Percentiles rank a stretch among this genome's conserved stretches.
These are phyloP conservation scores for Parmelia sp. DNA, from an alignment of 495 filamentous ascomycete genomes.

Conservation along the genomic window DNA sequence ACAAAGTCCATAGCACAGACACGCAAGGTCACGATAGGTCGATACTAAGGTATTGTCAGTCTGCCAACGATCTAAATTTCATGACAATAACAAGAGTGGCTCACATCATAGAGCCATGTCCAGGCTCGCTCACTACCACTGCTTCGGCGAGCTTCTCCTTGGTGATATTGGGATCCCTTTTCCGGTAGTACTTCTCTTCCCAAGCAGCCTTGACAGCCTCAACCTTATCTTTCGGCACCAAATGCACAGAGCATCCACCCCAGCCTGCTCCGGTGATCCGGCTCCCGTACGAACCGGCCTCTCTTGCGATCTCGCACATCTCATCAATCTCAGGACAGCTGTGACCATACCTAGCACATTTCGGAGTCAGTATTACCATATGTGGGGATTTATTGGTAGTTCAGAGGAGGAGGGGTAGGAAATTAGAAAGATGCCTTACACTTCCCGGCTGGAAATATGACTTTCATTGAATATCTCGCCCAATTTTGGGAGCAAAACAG, in stretches of 20 bases:
- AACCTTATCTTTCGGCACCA: slow-evolving; percentile 80
- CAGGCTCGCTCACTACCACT: slow-evolving; percentile 85
- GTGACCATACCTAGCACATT: too few relatives aligned
- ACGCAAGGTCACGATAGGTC: slow-evolving; percentile 10
- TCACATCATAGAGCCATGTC: slow-evolving; percentile 47
- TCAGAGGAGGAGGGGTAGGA: too few relatives aligned
- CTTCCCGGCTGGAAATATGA: slow-evolving; percentile 73
- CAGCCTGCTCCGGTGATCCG: slow-evolving; percentile 91
- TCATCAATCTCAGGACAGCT: slow-evolving; percentile 84
- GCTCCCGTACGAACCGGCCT: slow-evolving; percentile 74
- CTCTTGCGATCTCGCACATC: slow-evolving; percentile 70
- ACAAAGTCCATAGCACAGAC: neutral
- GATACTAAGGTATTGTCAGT: slow-evolving; percentile 9
- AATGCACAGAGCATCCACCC: slow-evolving; percentile 93
- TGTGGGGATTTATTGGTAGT: too few relatives aligned
- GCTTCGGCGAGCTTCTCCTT: slow-evolving; percentile 69
- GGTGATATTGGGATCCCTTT: slow-evolving; percentile 61
- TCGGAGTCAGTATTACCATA: too few relatives aligned
- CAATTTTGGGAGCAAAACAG: slow-evolving; percentile 58
- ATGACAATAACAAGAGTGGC: neutral
- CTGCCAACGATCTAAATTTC: neutral
- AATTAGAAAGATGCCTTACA: too few relatives aligned
- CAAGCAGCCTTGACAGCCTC: slow-evolving; percentile 72
- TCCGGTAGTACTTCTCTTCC: slow-evolving; percentile 72
- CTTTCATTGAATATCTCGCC: slow-evolving; percentile 87